Conservation (phyloP, 1,284 basidiomycete genomes). For the Ustilago sp. region DNA sequence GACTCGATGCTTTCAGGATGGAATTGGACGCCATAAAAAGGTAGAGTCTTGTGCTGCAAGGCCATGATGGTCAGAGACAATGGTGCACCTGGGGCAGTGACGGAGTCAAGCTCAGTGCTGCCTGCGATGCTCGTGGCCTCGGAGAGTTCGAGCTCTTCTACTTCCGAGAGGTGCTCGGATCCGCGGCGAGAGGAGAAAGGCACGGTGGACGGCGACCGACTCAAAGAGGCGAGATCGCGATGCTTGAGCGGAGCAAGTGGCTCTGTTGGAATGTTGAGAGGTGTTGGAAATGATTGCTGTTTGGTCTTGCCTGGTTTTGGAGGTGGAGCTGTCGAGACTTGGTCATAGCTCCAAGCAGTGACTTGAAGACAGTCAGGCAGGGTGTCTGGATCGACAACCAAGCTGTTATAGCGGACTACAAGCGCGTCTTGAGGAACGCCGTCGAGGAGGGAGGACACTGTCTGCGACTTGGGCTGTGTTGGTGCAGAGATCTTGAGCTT, state of each 20-base stretch:
- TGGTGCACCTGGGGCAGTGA: neutral
- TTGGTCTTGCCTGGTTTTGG: conserved; percentile 32
- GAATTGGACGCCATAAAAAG: conserved; percentile 95
- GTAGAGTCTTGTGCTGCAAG: conserved; percentile 57
- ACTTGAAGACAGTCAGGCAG: conserved; percentile 72
- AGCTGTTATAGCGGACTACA: conserved; percentile 83
- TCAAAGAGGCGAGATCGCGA: conserved; percentile 30
- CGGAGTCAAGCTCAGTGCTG: conserved; percentile 5
- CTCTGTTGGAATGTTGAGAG: conserved; percentile 6
- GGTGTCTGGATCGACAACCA: conserved; percentile 71
- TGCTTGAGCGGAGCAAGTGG: conserved; percentile 24
- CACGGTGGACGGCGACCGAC: conserved; percentile 35
- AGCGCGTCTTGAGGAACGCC: conserved; percentile 74
- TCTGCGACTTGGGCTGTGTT: conserved; percentile 1
- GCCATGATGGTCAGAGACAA: conserved; percentile 55
- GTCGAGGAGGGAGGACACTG: conserved; percentile 76
- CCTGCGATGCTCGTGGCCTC: conserved; percentile 31
- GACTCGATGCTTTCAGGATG: conserved; percentile 77
- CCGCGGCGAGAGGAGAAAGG: conserved; percentile 30
- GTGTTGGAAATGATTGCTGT: neutral
- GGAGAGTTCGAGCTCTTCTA: conserved; percentile 24
- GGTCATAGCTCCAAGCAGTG: conserved; percentile 69
- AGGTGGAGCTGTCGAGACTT: conserved; percentile 38
- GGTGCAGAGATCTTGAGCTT: conserved; percentile 29
- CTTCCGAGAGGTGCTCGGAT: conserved; percentile 34